Evolutionary conservation across 2,329 filamentous ascomycete species (phyloP).

Genomic region (Colletotrichum australisinense): DNA sequence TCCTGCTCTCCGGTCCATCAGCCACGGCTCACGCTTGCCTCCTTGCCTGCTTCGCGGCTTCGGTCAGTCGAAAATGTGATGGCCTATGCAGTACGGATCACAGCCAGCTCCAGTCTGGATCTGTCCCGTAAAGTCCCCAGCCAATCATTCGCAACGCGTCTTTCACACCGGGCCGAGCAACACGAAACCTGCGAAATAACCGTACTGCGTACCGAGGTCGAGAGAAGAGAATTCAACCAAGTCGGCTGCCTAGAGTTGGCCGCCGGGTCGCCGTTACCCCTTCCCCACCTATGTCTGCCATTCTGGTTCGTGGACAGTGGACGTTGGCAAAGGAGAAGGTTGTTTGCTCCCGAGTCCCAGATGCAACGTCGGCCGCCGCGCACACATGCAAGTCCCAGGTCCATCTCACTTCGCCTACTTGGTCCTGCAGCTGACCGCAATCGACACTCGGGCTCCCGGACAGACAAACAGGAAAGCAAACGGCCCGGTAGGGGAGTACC

Average conservation of each 20-base stretch:
- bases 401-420: slow-evolving; percentile 1
- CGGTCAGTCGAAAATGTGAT: background rate
- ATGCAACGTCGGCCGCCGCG: slow-evolving; percentile 21
- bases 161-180: background rate
- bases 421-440: slow-evolving; percentile 8
- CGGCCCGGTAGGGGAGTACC: background rate
- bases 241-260: background rate
- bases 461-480: slow-evolving; percentile 4
- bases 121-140: background rate
- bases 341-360: slow-evolving; percentile 12
- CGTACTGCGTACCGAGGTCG: slow-evolving; percentile 5
- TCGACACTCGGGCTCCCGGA: background rate
- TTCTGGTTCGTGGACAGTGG: background rate
- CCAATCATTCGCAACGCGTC: background rate
- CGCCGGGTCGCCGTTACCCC: background rate
- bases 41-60: background rate
- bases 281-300: background rate
- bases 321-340: background rate
- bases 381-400: background rate
- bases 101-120: background rate
- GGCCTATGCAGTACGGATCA: background rate
- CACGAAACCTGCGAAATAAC: background rate
- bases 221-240: background rate
- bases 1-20: slow-evolving; percentile 2
- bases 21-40: background rate